Evolutionary conservation across 306 rosid genomes (phyloP).

Genomic region (Lathyrus aphaca): DNA sequence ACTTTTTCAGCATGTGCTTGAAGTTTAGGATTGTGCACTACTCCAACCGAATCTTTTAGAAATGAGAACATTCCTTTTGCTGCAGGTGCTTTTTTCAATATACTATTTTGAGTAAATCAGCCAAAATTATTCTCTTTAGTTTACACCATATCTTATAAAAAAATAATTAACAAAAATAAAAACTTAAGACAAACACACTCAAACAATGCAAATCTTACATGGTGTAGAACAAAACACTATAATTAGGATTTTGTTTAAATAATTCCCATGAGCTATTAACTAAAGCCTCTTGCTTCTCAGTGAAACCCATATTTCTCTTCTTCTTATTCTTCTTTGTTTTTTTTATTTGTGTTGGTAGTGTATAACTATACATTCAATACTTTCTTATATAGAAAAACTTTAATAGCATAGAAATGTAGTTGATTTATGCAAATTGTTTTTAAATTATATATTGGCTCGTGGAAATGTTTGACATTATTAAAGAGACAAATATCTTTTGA

Average conservation of each 20-base stretch:
- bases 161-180: background rate
- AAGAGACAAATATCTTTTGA: background rate
- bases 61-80: background rate
- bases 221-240: background rate
- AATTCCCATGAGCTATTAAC: background rate
- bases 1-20: background rate
- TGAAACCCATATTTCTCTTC: background rate
- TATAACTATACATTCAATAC: background rate
- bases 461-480: background rate
- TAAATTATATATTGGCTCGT: background rate
- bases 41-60: background rate
- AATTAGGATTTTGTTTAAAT: background rate
- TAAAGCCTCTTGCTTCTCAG: background rate
- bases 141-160: background rate
- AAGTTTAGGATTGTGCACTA: background rate
- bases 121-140: background rate
- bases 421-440: background rate
- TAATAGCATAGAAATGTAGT: background rate
- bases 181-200: background rate
- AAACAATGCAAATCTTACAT: background rate
- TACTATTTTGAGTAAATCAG: background rate
- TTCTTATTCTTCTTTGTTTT: background rate
- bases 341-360: background rate
- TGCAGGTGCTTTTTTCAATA: background rate
- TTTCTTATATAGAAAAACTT: background rate